These are phyloP conservation scores for Phaffomyces antillensis DNA, from an alignment of 805 yeast species.

Conservation along the genomic window DNA sequence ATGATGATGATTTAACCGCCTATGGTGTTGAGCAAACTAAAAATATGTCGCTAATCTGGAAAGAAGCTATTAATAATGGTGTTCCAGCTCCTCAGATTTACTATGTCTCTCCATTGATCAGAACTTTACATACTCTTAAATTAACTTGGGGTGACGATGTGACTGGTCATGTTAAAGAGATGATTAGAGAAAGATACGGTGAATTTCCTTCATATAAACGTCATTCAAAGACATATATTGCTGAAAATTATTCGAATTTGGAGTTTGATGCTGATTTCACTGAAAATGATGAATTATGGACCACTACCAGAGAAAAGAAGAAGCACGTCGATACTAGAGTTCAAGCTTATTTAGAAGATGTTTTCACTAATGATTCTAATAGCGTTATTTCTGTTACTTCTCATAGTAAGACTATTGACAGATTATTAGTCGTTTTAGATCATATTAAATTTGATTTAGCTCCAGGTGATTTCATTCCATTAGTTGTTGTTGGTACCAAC, in stretches of 20 bases:
- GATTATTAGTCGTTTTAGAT: not conserved
- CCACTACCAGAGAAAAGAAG: constrained; percentile 1
- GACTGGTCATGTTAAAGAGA: constrained; percentile 3
- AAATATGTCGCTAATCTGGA: not conserved
- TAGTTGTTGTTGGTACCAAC: constrained; percentile 1
- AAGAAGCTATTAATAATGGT: constrained; percentile 2
- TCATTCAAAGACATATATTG: constrained; percentile 6
- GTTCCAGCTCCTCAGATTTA: constrained; percentile 4
- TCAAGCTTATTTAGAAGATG: not conserved
- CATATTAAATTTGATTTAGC: not conserved
- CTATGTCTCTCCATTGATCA: constrained; percentile 9
- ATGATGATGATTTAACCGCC: constrained; percentile 7
- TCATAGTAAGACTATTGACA: not conserved
- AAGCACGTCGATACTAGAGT: not conserved
- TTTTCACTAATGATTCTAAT: constrained; percentile 1
- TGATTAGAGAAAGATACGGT: constrained; percentile 10
- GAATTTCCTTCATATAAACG: constrained; percentile 5
- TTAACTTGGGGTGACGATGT: constrained; percentile 7
- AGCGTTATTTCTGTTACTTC: constrained; percentile 1
- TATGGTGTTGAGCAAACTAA: constrained; percentile 2
- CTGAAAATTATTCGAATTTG: constrained; percentile 2
- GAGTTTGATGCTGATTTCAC: constrained; percentile 6
- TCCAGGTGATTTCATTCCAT: constrained; percentile 2
- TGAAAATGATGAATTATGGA: constrained; percentile 6
- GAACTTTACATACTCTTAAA: constrained; percentile 9